These are phyloP conservation scores for Trichophyton mentagrophytes DNA, from an alignment of 2,329 filamentous ascomycete genomes.

Conservation along the genomic window DNA sequence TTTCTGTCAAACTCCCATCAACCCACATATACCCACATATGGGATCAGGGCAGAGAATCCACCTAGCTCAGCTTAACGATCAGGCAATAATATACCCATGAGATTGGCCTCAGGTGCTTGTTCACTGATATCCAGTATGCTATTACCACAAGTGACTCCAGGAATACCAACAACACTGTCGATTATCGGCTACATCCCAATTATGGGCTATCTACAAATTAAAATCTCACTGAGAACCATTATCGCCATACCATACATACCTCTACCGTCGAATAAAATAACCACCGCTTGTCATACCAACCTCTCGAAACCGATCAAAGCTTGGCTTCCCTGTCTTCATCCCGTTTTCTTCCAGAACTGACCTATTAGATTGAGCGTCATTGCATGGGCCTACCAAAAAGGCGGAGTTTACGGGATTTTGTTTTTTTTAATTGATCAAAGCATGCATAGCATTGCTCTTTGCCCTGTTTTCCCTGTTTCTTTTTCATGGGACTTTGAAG, in stretches of 20 bases:
- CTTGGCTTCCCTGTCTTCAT: neutral
- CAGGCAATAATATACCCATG: neutral
- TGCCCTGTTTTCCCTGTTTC: neutral
- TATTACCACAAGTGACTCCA: neutral
- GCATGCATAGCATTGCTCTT: conserved; percentile 5
- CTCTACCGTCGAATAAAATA: too few relatives aligned
- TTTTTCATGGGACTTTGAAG: neutral
- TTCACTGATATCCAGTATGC: neutral
- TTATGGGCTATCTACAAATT: neutral
- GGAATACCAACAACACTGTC: neutral
- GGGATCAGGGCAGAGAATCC: conserved; percentile 1
- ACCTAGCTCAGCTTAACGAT: neutral
- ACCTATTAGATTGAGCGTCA: conserved; percentile 4
- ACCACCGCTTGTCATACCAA: neutral
- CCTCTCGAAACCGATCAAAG: neutral
- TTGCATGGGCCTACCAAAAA: conserved; percentile 2
- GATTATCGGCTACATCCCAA: neutral
- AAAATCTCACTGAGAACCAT: too few relatives aligned
- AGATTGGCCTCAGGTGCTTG: neutral
- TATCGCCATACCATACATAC: neutral
- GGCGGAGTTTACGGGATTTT: neutral
- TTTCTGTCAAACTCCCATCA: neutral
- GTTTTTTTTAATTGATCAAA: neutral
- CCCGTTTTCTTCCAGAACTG: neutral
- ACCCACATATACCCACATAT: neutral